Evolutionary conservation across 1,284 basidiomycete genomes (phyloP).

Genomic region (Leccinum fuscescens): DNA sequence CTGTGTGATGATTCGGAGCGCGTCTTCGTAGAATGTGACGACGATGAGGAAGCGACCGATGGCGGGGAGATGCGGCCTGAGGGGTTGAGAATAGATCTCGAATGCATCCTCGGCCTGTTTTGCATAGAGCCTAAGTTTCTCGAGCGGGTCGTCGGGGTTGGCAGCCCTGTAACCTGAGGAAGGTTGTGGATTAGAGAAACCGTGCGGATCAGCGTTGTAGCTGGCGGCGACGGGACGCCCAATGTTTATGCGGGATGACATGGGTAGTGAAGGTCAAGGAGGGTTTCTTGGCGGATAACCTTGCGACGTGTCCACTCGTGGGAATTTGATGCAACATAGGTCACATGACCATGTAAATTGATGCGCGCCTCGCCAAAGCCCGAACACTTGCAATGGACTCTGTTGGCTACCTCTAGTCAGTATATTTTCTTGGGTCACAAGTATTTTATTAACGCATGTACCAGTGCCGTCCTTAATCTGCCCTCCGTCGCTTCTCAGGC

Average conservation of each 20-base stretch:
- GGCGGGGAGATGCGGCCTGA: constrained; percentile 92
- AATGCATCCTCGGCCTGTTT: constrained; percentile 88
- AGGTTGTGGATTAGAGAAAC: constrained; percentile 64
- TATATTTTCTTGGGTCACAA: not conserved
- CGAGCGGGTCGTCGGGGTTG: constrained; percentile 79
- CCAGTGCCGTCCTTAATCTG: constrained; percentile 65
- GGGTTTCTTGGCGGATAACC: not conserved
- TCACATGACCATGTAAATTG: constrained; percentile 23
- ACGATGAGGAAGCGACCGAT: constrained; percentile 97
- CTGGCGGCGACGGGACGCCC: constrained; percentile 65
- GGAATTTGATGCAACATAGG: constrained; percentile 5
- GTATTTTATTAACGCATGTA: not conserved
- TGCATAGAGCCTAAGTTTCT: constrained; percentile 77
- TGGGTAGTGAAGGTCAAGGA: constrained; percentile 36
- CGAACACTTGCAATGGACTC: not conserved
- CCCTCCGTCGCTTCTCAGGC: constrained; percentile 58
- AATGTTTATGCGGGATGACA: constrained; percentile 82
- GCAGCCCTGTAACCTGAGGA: constrained; percentile 73
- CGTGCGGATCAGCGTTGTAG: constrained; percentile 67
- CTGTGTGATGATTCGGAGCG: constrained; percentile 89
- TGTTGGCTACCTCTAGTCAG: constrained; percentile 25
- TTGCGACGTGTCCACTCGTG: constrained; percentile 20
- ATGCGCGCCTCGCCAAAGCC: not conserved
- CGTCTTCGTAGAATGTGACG: constrained; percentile 97
- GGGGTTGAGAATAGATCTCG: constrained; percentile 90